A percentile compares a stretch with the other conserved stretches of the same genome.
These are phyloP conservation scores for Tricholoma sp. DNA, from an alignment of 768 basidiomycete species.

Conservation along the genomic window DNA sequence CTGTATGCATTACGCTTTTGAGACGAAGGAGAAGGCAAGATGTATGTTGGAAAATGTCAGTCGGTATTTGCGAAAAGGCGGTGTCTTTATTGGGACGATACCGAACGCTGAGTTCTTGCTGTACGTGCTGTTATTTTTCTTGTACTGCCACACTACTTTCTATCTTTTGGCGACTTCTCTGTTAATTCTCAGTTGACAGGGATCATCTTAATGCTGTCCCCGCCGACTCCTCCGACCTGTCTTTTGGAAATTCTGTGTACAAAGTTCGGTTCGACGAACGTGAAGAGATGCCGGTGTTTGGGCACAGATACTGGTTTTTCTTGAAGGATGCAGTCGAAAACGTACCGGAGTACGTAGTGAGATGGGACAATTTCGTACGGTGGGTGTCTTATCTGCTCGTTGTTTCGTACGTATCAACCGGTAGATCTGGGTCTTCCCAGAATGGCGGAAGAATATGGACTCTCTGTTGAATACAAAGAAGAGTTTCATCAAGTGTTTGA, in stretches of 20 bases:
- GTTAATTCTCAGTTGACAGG: conserved; percentile 31
- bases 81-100: conserved; percentile 95
- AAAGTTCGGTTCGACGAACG: conserved; percentile 80
- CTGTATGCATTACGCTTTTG: conserved; percentile 99
- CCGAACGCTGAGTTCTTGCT: conserved; percentile 83
- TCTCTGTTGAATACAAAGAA: conserved; percentile 71
- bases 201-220: conserved; percentile 69
- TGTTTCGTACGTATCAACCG: neutral
- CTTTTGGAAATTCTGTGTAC: conserved; percentile 91
- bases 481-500: conserved; percentile 88
- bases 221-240: conserved; percentile 57
- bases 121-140: conserved; percentile 41
- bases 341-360: conserved; percentile 96
- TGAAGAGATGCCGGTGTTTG: conserved; percentile 59
- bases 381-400: conserved; percentile 45
- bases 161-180: neutral
- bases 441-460: conserved; percentile 76
- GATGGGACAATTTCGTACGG: conserved; percentile 90
- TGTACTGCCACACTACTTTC: neutral
- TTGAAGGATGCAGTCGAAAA: conserved; percentile 94
- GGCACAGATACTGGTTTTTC: conserved; percentile 93
- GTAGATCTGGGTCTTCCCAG: conserved; percentile 32
- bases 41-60: conserved; percentile 93
- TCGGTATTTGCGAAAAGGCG: conserved; percentile 72
- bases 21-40: conserved; percentile 78